phyloP scores from a whole-genome alignment of 371 early-diverging fungal species.

The Mortierella sp. region DNA sequence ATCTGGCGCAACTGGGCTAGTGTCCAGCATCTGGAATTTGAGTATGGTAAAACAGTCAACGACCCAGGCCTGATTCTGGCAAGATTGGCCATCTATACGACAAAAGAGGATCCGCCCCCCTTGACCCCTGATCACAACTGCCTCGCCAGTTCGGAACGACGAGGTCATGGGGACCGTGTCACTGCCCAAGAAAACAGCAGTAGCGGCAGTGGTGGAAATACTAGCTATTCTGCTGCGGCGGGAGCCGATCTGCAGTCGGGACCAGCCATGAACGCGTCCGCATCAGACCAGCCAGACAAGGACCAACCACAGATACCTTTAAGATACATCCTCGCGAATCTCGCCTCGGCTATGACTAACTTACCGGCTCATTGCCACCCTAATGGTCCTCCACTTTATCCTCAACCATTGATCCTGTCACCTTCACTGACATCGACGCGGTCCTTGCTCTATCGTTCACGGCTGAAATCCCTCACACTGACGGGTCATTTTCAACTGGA shows the following conservation, averaged over 20 bases:
- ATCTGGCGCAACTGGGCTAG: conserved; percentile 30
- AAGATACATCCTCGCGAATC: background rate
- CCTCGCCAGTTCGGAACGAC: no score
- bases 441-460: conserved; percentile 10
- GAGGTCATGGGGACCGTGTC: no score
- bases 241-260: background rate
- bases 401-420: background rate
- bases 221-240: background rate
- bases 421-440: background rate
- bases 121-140: no score
- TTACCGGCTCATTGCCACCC: background rate
- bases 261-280: no score
- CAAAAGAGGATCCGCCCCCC: background rate
- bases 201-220: background rate
- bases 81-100: no score
- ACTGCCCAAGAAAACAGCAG: background rate
- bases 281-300: background rate
- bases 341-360: background rate
- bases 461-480: conserved; percentile 22
- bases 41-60: conserved; percentile 28
- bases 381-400: background rate
- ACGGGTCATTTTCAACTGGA: conserved; percentile 24
- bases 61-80: conserved; percentile 9
- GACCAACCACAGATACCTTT: background rate
- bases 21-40: conserved; percentile 16